Conservation (phyloP, 2,329 filamentous ascomycete genomes). For the Neurospora sp. region DNA sequence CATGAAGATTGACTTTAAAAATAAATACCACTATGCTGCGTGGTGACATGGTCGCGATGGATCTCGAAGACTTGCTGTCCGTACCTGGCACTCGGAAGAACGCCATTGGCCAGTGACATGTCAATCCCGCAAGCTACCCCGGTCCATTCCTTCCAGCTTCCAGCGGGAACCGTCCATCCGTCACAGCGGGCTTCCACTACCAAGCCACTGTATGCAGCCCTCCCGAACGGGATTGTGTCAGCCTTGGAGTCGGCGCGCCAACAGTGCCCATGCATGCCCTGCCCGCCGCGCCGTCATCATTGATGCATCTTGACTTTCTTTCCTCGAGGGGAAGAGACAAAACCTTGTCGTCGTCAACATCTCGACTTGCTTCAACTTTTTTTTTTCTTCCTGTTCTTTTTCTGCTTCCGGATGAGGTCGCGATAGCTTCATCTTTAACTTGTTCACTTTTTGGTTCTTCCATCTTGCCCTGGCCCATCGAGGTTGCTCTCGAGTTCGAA, state of each 20-base stretch:
- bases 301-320: background rate
- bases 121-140: slow-evolving; percentile 8
- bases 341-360: background rate
- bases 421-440: background rate
- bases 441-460: background rate
- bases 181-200: background rate
- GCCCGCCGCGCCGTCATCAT: background rate
- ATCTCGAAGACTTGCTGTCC: background rate
- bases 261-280: background rate
- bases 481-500: background rate
- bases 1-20: background rate
- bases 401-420: background rate
- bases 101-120: background rate
- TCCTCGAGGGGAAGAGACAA: background rate
- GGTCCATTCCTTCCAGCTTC: slow-evolving; percentile 1
- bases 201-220: background rate
- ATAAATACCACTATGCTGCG: background rate
- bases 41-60: background rate
- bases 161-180: background rate
- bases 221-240: background rate
- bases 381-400: background rate
- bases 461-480: background rate
- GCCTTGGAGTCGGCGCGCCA: background rate
- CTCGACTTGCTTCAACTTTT: background rate
- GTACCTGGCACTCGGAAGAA: background rate